Base-by-base conservation (phyloP, 2,329 filamentous ascomycete genomes). In the Penicillium digitatum region DNA sequence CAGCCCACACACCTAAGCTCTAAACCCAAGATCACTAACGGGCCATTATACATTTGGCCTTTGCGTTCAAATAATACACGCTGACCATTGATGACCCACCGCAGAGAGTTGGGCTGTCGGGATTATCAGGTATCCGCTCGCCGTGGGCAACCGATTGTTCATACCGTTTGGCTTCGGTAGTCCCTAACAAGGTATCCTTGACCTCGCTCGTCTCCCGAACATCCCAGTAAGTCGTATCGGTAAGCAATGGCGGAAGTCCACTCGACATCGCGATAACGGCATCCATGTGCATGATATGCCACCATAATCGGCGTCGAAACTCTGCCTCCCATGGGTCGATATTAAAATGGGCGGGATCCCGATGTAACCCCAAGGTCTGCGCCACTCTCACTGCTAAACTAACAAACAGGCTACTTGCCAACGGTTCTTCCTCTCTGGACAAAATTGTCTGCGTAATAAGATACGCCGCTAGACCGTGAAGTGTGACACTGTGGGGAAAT, bases 281-380 rank as follows among this genome's bases (percentile, higher is more conserved):
- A 59, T 78, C 76, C 67, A 78, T 76, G 45, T 79, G 74, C 27
- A 78, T 73, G 35, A 79, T 76, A 56, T 78, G 76, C 75, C 76
- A 79, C 77, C 77, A 79, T 42, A 79, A 65, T 20, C 76, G 69
- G 46, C 77, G 71, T 35, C 77, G 69, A 29, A 74, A 70, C 58
- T 79, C 76, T 2, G 76, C 76, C 58, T 78, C 75, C 32, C 71
- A 72, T 2, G 74, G 65, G 8, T 70, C 66, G 39, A 80, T 74
- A 8, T 74, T 74, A 57, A 79, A 79, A 22, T 78, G 73, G 0
- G 74, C 74, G 2, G 77, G 77, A 54, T 81, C 78, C 24, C 77
- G 73, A 63, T 79, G 77, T 9, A 79, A 64, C 12, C 77, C 77
- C 70, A 79, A 76, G 8, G 74, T 77, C 58, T 79, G 77, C 0